Evolutionary conservation across 2,329 filamentous ascomycete genomes (phyloP), one percentile per base, ranked within the genome.

Genomic region (Stagonosporopsis cucurbitacearum): DNA sequence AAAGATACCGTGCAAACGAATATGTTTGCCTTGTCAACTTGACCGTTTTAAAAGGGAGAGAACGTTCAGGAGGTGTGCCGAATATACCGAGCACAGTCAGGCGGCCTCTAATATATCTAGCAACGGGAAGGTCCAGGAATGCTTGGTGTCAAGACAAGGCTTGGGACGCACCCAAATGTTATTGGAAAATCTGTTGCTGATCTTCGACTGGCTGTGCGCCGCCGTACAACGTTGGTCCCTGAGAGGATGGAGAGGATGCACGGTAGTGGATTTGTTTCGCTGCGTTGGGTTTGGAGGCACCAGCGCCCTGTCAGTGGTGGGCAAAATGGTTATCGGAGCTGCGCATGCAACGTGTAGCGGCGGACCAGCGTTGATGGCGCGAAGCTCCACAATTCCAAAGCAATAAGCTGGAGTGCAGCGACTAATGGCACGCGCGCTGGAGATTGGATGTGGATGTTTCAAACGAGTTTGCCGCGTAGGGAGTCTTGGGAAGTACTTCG

Each of bases 101-200:
- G 66, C 64, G 62, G 61, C 52, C 62, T 64, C 61, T 71, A 68
- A 51, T 72, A 71, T 69, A 64, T 67, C 52, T 67, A 50, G 55
- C 64, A 67, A 67, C 63, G 65, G 65, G 61, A 71, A 61, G 60
- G 62, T 60, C 53, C 47, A 61, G 65, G 67, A 70, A 69, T 66
- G 68, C 67, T 69, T 68, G 65, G 58, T 55, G 35, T 49, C 49
- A 54, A 57, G 50, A 57, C 53, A 58, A 54, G 60, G 50, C 57
- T 60, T 59, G 65, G 67, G 61, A 66, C 58, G 65, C 61, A 62
- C 41, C 55, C 44, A 49, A 57, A 66, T 72, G 61, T 66, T 66
- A 68, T 60, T 64, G 71, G 71, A 62, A 72, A 68, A 56, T 56
- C 59, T 41, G 57, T 43, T 56, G 71, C 49, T 67, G 72, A 75